Base-by-base conservation (phyloP, 495 filamentous ascomycete species). In the Penicillium lagena region DNA sequence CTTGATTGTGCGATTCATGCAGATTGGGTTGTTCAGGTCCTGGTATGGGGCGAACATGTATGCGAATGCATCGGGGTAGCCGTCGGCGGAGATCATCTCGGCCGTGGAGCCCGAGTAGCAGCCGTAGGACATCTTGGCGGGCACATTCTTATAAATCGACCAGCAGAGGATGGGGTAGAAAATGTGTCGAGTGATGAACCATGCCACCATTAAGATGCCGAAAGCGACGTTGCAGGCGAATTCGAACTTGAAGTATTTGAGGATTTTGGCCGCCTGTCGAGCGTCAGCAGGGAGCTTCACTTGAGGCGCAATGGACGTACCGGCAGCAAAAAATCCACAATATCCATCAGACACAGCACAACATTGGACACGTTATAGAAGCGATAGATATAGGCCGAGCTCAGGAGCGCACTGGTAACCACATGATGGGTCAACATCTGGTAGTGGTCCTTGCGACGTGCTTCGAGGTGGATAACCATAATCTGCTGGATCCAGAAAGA, bases 351-450 rank as follows among this genome's bases (percentile, higher is more conserved):
- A 34, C 85, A 85, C 49, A 98, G 70, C 48, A 97, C 89, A 37
- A 95, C 77, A 55, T 90, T 93, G 39, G 89, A 90, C 29, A 95
- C 89, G 39, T 84, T 82, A 22, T 83, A 90, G 55, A 89, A 81
- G 54, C 86, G 81, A 55, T 90, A 94, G 49, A 81, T 76, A 58
- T 97, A 98, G 37, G 83, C 87, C 11, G 77, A 73, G 51, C 82
- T 80, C 40, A 97, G 81, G 35, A 98, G 76, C 13, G 72, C 70
- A 63, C 82, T 85, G 14, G 93, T 98, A 55, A 96, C 81, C 54
- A 96, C 78, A 63, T 98, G 93, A 64, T 98, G 93, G 9, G 82
- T 83, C 45, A 97, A 81, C 94, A 96, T 96, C 62, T 97, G 93
- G 60, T 80, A 83, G 63, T 95, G 85, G 55, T 98, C 93, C 65